phyloP scores from a whole-genome alignment of 768 basidiomycete species.

The Gloeopeniophorella convolvens region DNA sequence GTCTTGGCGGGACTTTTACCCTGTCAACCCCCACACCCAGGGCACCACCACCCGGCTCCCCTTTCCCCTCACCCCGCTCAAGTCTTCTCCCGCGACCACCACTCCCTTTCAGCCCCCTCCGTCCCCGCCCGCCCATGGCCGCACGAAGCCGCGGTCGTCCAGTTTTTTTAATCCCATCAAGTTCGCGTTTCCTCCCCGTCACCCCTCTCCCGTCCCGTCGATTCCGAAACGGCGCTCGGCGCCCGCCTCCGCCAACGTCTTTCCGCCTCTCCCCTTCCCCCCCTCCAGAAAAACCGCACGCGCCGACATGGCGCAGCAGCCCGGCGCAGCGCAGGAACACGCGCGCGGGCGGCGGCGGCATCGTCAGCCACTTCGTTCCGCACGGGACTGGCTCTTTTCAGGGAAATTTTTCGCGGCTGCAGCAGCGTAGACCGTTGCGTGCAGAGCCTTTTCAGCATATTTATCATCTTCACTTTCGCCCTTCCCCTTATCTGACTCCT shows the following conservation, averaged over 20 bases:
- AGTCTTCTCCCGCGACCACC: constrained; percentile 25
- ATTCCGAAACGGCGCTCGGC: constrained; percentile 15
- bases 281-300: constrained; percentile 3
- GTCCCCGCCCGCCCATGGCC: constrained; percentile 13
- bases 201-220: constrained; percentile 22
- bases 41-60: constrained; percentile 8
- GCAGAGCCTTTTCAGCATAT: constrained; percentile 9
- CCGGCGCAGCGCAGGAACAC: constrained; percentile 17
- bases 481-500: constrained; percentile 10
- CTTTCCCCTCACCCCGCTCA: constrained; percentile 17
- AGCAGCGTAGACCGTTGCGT: constrained; percentile 16
- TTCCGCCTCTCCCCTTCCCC: constrained; percentile 16
- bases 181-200: constrained; percentile 28
- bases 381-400: constrained; percentile 32
- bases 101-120: constrained; percentile 25
- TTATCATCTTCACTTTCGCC: constrained; percentile 7
- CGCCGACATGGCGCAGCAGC: constrained; percentile 1
- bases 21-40: constrained; percentile 4
- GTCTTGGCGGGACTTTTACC: constrained; percentile 12
- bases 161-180: constrained; percentile 31
- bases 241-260: constrained; percentile 17
- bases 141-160: constrained; percentile 28
- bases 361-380: constrained; percentile 28
- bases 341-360: constrained; percentile 23
- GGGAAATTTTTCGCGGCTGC: constrained; percentile 28